A percentile compares a stretch with the other conserved stretches of the same genome.
These are phyloP conservation scores for Aspergillus bertholletiae DNA, from an alignment of 495 filamentous ascomycete genomes.

Conservation along the genomic window DNA sequence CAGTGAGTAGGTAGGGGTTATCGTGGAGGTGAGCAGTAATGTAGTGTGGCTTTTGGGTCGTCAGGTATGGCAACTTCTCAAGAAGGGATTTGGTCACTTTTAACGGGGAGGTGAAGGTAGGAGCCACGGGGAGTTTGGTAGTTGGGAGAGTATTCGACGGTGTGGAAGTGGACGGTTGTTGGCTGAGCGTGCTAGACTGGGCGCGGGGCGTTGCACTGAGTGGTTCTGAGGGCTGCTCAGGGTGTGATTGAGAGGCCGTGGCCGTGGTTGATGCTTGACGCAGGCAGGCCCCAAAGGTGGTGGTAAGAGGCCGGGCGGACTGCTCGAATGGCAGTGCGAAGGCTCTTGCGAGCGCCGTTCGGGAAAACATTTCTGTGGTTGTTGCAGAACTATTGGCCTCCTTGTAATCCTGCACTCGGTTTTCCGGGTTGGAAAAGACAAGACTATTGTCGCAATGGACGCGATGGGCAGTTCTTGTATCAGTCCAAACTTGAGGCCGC, in stretches of 20 bases:
- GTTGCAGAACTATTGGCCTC: background rate
- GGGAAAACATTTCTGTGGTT: constrained; percentile 36
- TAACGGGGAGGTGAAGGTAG: constrained; percentile 33
- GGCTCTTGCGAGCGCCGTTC: constrained; percentile 33
- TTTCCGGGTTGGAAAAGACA: background rate
- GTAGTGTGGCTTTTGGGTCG: constrained; percentile 78
- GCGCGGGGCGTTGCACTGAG: constrained; percentile 28
- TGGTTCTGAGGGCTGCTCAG: constrained; percentile 23
- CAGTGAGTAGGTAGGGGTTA: constrained; percentile 83
- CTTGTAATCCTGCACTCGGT: background rate
- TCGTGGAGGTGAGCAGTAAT: constrained; percentile 83
- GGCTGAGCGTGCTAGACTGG: constrained; percentile 16
- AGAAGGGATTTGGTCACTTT: constrained; percentile 55
- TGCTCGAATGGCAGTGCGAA: constrained; percentile 29
- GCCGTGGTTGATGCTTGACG: constrained; percentile 12
- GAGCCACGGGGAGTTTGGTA: constrained; percentile 34
- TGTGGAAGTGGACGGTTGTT: constrained; percentile 13
- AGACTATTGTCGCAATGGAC: background rate
- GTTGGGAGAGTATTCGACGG: constrained; percentile 18
- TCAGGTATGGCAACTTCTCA: constrained; percentile 71
- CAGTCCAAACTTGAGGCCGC: constrained; percentile 5
- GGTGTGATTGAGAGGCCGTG: constrained; percentile 4
- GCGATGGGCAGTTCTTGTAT: constrained; percentile 3
- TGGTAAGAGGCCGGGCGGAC: constrained; percentile 29
- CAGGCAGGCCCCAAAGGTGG: constrained; percentile 30